Base-by-base conservation (phyloP, 75 land plant genomes). In the Pseudotsuga menziesii region DNA sequence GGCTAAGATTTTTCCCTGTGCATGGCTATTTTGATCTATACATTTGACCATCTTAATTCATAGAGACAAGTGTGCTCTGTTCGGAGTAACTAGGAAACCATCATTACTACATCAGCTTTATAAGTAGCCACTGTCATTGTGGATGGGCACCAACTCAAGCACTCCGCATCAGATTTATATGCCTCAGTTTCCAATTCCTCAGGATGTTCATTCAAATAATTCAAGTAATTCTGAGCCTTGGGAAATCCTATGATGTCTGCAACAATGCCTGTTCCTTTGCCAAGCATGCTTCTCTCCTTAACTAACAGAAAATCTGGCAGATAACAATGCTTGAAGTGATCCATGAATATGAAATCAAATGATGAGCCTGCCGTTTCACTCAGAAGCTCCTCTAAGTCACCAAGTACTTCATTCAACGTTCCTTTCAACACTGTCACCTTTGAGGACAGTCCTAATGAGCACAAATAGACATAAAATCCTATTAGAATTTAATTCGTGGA, bases 291-390 rank as follows among this genome's bases (percentile, higher is more conserved):
- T 7, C 23, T 36, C 15, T 57, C 60, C 48, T 79, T 79, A 16
- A 79, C 41, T 15, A 79, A 57, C n/a, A 76, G 79, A 58, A 58
- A 79, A n/a, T 79, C 80, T 75, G 80, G 44, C 3, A 79, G 57
- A 58, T 75, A 79, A n/a, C 76, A 79, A n/a, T 75, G 41, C 79
- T 79, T 79, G 62, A 29, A 48, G 27, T 79, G 80, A 35, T 79
- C 80, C 59, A 79, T 27, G 54, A 79, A 79, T 22, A 79, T 58
- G 56, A 79, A 79, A 58, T 79, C 79, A 74, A 75, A 78, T 39
- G 22, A 26, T 25, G 15, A 3, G 52, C 9, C 79, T n/a, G 4
- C 52, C 77, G 13, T 44, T 35, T 78, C 77, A 19, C n/a, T 29
- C 76, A 78, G 39, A 12, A 74, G 3, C 56, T 48, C 52, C 78